Conservation (phyloP, 140 eudicot species). For the Bidens hawaiensis region DNA sequence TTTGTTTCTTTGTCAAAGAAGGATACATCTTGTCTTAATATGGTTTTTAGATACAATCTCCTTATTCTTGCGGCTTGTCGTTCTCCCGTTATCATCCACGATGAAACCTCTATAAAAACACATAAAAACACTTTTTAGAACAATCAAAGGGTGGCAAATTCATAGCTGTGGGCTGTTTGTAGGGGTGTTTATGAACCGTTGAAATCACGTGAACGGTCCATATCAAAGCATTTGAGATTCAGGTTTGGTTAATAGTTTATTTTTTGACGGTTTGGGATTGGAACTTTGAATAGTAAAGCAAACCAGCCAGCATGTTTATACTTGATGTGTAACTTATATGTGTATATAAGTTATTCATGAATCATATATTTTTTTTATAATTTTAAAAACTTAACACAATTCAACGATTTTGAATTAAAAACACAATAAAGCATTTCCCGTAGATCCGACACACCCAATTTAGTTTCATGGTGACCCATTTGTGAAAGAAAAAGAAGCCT, state of each 20-base stretch:
- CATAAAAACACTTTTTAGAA: not conserved
- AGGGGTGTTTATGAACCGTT: not conserved
- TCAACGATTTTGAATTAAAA: too few relatives aligned
- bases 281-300: too few relatives aligned
- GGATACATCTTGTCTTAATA: conserved; percentile 61
- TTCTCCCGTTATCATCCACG: conserved; percentile 82
- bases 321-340: not conserved
- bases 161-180: not conserved
- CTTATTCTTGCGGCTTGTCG: conserved; percentile 70
- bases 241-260: too few relatives aligned
- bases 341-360: not conserved
- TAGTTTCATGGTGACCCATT: too few relatives aligned
- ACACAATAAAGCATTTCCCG: too few relatives aligned
- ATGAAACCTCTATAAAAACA: conserved; percentile 46
- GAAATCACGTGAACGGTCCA: too few relatives aligned
- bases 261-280: too few relatives aligned
- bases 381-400: not conserved
- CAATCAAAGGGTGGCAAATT: not conserved
- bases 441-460: not conserved
- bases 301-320: not conserved
- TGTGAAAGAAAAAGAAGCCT: too few relatives aligned
- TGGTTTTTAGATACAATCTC: conserved; percentile 54
- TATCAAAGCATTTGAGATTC: too few relatives aligned
- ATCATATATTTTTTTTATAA: too few relatives aligned
- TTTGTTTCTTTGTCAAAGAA: conserved; percentile 77